phyloP scores from a whole-genome alignment of 2,329 filamentous ascomycete genomes.

The Aphanocladium album region DNA sequence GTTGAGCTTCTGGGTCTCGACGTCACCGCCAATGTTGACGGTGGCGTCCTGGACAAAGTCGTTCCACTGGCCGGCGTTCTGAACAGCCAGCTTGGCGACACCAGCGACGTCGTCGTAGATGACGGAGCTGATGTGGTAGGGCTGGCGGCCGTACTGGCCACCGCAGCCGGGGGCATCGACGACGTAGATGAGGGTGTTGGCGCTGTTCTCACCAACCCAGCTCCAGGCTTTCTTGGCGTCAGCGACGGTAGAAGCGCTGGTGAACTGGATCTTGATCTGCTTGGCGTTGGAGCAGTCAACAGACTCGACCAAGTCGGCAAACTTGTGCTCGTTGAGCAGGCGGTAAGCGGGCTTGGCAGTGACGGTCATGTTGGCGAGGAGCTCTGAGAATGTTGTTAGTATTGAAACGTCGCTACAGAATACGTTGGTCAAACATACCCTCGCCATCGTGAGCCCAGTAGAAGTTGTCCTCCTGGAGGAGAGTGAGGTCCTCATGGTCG shows the following conservation, averaged over 20 bases:
- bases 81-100: constrained; percentile 1
- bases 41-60: constrained; percentile 11
- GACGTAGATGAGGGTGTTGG: constrained; percentile 11
- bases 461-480: constrained; percentile 10
- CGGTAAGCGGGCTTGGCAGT: constrained; percentile 11
- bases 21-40: constrained; percentile 10
- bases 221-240: constrained; percentile 7
- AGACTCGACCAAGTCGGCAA: constrained; percentile 8
- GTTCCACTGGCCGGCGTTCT: background rate
- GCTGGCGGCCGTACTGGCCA: constrained; percentile 10
- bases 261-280: constrained; percentile 4
- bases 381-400: background rate
- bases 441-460: constrained; percentile 8
- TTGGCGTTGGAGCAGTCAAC: constrained; percentile 12
- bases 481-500: background rate
- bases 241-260: background rate
- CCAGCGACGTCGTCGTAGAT: constrained; percentile 1
- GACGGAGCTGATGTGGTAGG: constrained; percentile 8
- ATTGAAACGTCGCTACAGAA: background rate
- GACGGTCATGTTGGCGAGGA: constrained; percentile 13
- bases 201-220: constrained; percentile 5
- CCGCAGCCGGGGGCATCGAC: constrained; percentile 11
- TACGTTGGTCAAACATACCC: background rate
- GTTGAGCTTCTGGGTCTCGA: background rate
- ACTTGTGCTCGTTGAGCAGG: constrained; percentile 12